Evolutionary conservation across 2,329 filamentous ascomycete genomes (phyloP), one percentile per base, ranked within the genome.

Genomic region (Aspergillus clavatus): DNA sequence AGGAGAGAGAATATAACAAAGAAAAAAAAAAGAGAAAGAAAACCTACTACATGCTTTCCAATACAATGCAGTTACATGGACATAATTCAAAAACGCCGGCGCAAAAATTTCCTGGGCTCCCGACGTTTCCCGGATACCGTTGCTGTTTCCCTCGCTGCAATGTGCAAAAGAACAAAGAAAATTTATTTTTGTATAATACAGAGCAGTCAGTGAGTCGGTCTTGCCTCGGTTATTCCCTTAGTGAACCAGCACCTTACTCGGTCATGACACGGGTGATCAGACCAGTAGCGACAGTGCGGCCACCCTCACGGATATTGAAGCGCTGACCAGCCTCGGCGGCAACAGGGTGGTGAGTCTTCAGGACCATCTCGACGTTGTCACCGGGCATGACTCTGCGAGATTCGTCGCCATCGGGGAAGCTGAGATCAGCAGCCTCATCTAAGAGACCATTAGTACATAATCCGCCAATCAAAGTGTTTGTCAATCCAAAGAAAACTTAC

Each of bases 301-400:
- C 90, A 76, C 93, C 93, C 78, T 98, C 93, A 73, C 93, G 88
- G 67, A 98, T 83, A 79, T 97, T 98, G 82, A 98, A 93, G 62
- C 93, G 87, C 78, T 96, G 89, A 60, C 93, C 91, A 52, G 81
- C 75, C 76, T 98, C 93, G 53, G 96, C 74, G 48, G 91, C 91
- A 63, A 94, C 81, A 53, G 91, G 88, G 72, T 86, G 77, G 72
- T 89, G 82, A 65, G 95, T 83, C 61, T 85, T 82, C 69, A 89
- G 86, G 55, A 93, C 76, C 90, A 98, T 96, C 79, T 98, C 93
- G 57, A 95, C 83, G 73, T 98, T 98, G 81, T 98, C 93, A 71
- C 93, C 93, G 42, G 93, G 93, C 89, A 95, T 94, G 72, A 96
- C 84, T 77, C 89, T 86, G 79, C 88, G 90, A 70, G 74, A 75